Evolutionary conservation across 805 yeast species (phyloP), one percentile per base, ranked within the genome.

Genomic region (Starmerella bombicola): DNA sequence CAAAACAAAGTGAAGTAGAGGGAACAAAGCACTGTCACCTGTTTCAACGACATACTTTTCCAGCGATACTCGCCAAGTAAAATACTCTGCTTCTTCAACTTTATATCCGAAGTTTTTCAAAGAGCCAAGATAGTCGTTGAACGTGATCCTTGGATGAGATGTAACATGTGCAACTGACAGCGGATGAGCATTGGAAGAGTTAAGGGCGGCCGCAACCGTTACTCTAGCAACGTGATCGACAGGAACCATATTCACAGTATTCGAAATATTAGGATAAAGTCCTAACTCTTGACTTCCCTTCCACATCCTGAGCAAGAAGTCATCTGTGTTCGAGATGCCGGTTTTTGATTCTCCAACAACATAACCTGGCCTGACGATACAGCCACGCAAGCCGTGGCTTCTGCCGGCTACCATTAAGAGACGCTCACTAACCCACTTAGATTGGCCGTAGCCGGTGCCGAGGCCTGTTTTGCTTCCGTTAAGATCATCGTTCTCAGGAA

Each of bases 151-250:
- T 45, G 99, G 99, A 54, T 91, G 97, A 19, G 88, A 93, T 5
- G 97, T 91, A n/a, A 91, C 96, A 33, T 91, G 98, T 2, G 84
- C 85, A 31, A 93, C 98, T 1, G 77, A 64, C 32, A 76, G 62
- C 37, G 64, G 68, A 13, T 65, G 65, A 2, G 53, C 53, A 18
- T 61, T 52, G 19, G 91, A 81, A 21, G 94, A 88, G 54, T 74
- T 74, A 47, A 91, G 68, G 0, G 95, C 79, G 21, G 91, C 65
- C 2, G 97, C 83, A 38, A 78, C 82, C 20, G 78, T 81, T 19
- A 85, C 82, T 35, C 93, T 72, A 1, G 99, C 97, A 50, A 91
- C 98, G 56, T 91, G 98, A 54, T 93, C 96, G 33, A 91, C 98
- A 3, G 98, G 98, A 18, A 84, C 96, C 80, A 86, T 84, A 62